phyloP scores from a whole-genome alignment of 2,329 filamentous ascomycete genomes.

The Rhynchosporium graminicola region DNA sequence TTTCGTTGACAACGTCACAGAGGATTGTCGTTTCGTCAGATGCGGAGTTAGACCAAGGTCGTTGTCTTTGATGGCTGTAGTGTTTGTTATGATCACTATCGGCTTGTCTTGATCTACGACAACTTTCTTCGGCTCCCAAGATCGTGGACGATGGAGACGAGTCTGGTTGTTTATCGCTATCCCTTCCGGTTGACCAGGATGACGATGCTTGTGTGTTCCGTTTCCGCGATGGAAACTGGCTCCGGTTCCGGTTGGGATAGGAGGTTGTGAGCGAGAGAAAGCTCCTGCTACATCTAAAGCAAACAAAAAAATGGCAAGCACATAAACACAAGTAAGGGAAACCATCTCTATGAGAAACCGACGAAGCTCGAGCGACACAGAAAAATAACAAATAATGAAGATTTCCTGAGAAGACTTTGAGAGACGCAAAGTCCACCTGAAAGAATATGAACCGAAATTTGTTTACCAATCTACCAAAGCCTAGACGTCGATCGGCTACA shows the following conservation, averaged over 20 bases:
- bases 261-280: not conserved
- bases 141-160: slow-evolving; percentile 3
- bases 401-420: not conserved
- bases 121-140: slow-evolving; percentile 6
- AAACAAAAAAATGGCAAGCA: not conserved
- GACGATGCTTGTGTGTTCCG: not conserved
- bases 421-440: not conserved
- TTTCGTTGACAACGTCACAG: not conserved
- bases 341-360: not conserved
- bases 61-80: slow-evolving; percentile 6
- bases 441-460: not conserved
- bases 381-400: not conserved
- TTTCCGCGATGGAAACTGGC: not conserved
- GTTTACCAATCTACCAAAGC: not conserved
- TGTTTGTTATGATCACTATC: slow-evolving; percentile 12
- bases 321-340: not conserved
- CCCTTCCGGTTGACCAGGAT: slow-evolving; percentile 3
- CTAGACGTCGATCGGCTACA: not conserved
- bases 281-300: not conserved
- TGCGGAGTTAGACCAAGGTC: slow-evolving; percentile 12
- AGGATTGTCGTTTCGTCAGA: slow-evolving; percentile 4
- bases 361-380: not conserved
- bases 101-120: slow-evolving; percentile 2
- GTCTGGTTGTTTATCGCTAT: slow-evolving; percentile 16
- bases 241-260: not conserved